Evolutionary conservation across 345 rosid species (phyloP), one percentile per base, ranked within the genome.

Genomic region (Populus nigra): DNA sequence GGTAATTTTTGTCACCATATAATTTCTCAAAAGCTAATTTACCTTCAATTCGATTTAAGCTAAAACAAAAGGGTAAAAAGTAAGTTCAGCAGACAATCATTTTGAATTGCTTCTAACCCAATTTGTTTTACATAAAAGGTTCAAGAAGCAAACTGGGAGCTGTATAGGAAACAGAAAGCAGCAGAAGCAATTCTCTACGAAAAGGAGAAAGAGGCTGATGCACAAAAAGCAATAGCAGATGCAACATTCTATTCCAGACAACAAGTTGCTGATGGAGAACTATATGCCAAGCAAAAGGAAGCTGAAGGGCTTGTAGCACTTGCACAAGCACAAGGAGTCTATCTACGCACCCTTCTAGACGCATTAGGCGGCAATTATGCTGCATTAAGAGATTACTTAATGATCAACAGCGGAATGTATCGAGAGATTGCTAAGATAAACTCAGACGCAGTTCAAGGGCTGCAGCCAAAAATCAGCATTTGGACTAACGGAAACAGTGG

Each of bases 141-240:
- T 57, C 93, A 89, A 88, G 92, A 90, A 79, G 92, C 95, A 15
- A 91, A 88, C n/a, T 90, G 89, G 95, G 90, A 87, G 39, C 75
- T 88, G 2, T 87, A 87, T 83, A 86, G 84, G 76, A 91, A 91
- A 57, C 95, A 91, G 73, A 89, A 90, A 74, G 84, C 78, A 23
- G 97, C 93, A 16, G 93, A 92, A 76, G 93, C 95, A 1, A 50
- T 73, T 35, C 83, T 92, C 6, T 90, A 81, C 41, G 81, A 86
- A 70, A 90, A 78, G 66, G 81, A 88, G 82, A 92, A 87, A 76
- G 86, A 88, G 62, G 93, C 92, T 0, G 92, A 80, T 20, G 95
- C 93, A 10, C 89, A 90, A 65, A 92, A 80, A 81, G 93, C 89
- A n/a, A 71, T 43, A 16, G 91, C 92, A 5, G 91, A 91, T 1